Base-by-base conservation (phyloP, 2,329 filamentous ascomycete species). In the Calonectria ilicicola region DNA sequence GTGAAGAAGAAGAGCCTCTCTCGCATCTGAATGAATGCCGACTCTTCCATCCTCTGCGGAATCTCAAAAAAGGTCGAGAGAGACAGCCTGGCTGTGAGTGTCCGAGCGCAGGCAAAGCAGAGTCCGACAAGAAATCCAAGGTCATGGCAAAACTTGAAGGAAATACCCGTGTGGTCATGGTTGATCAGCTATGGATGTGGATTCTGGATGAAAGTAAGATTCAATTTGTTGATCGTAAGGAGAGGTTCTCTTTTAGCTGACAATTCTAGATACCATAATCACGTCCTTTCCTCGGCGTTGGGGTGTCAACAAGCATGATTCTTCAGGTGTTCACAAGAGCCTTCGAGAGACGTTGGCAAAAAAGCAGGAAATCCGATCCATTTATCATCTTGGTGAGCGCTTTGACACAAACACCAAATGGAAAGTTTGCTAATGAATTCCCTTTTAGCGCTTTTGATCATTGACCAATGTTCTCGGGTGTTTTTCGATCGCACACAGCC, bases 181-280 rank as follows among this genome's bases (percentile, higher is more conserved):
- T 86, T 1, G 85, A 86, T 44, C 85, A 87, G 65, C 79, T 86
- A 0, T 87, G 85, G 85, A 81, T 87, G 80, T 86, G 84, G 84
- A 80, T 86, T 27, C 72, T 86, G 1, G 84, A 85, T 53, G 80
- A 80, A 32, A 49, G 58, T 63, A 17, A n/a, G 26, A 10, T 1
- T 12, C 38, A 12, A 14, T 29, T 29, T 29, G 5, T 8, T 8
- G 4, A 5, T 29, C 4, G 29, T 5, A 29, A 29, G 29, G 29
- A 29, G 8, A 29, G 29, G 4, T 29, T 29, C 8, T 29, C 8
- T 29, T 32, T 32, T 32, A n/a, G 12, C 58, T 63, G 19, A 63
- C 17, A 32, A 4, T 15, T 21, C 1, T n/a, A 63, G 58, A 29
- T 76, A 81, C 69, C 68, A 81, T 86, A 27, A 81, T 86, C 14